Percentiles rank a stretch among this genome's conserved stretches.
Conservation (phyloP, 306 rosid genomes). For the Cucurbita moschata region DNA sequence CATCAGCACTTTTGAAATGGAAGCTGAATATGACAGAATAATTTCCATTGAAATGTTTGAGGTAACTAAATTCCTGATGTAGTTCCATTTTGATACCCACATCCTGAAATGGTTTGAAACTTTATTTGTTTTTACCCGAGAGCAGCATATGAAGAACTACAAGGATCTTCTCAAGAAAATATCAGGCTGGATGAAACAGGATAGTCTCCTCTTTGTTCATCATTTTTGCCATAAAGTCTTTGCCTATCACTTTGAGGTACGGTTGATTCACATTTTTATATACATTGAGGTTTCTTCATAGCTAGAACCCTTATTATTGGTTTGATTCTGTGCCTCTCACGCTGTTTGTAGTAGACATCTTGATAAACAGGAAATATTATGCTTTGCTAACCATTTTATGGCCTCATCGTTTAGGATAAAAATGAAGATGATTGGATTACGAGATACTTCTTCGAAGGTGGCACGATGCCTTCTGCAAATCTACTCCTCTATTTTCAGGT, state of each 20-base stretch:
- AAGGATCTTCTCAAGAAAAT: conserved; percentile 75
- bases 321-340: not conserved
- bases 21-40: conserved; percentile 64
- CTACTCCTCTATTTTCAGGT: conserved; percentile 86
- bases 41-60: conserved; percentile 90
- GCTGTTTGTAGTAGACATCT: not conserved
- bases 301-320: not conserved
- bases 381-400: not conserved
- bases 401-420: conserved; percentile 29
- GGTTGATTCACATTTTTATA: not conserved
- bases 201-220: conserved; percentile 59
- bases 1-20: conserved; percentile 63
- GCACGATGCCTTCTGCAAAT: conserved; percentile 92
- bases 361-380: not conserved
- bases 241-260: conserved; percentile 94
- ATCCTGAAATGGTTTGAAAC: not conserved
- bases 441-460: conserved; percentile 74
- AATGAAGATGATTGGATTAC: conserved; percentile 91
- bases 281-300: not conserved
- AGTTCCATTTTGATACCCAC: not conserved
- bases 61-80: conserved; percentile 19
- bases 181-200: conserved; percentile 78
- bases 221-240: conserved; percentile 70
- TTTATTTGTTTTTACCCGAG: conserved; percentile 4
- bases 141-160: conserved; percentile 94